Evolutionary conservation across 352 stramenopile species (phyloP), one percentile per base, ranked within the genome.

Genomic region (Pythium periplocum): DNA sequence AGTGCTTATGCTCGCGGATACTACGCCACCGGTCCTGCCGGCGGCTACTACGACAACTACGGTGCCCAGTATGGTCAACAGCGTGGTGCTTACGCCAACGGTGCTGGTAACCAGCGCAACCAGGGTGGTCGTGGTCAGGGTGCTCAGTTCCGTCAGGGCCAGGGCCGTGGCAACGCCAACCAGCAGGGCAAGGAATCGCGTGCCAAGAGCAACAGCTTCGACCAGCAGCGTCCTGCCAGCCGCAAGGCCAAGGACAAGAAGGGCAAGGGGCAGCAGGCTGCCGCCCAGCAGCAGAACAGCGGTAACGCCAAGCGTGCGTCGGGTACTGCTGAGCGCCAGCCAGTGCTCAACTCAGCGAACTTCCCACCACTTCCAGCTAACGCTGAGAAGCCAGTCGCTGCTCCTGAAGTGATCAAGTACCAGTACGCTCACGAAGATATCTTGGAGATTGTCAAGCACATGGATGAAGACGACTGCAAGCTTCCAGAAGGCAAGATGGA

Each of bases 371-470:
- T 94, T 1, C 81, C 81, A 8, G 75, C 66, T 12, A 62, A 57
- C 34, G 37, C 51, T 39, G 69, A 62, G 45, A 74, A 78, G 55
- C 56, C 57, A n/a, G 68, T 66, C 30, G 62, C 47, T 17, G 62
- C 61, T 42, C 26, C 40, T 41, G 77, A 64, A 30, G 66, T 71
- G 42, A 90, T 90, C 62, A 82, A 64, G 45, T 60, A 84, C 62
- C 66, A 79, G 55, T 96, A 96, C 66, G 62, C 75, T 36, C 83
- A 95, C 63, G 87, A 96, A 61, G 87, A 96, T 58, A 95, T 96
- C 53, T 86, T 96, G 69, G 83, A 93, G 61, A 93, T 96, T 53
- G 87, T 96, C 37, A 95, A 93, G 69, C 74, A 92, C 64, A 90
- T 96, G 83, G 86, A 95, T 55, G 86, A 96, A 41, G 75, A 75